Evolutionary conservation across 2,329 filamentous ascomycete species (phyloP).

Genomic region (Colletotrichum acutatum): DNA sequence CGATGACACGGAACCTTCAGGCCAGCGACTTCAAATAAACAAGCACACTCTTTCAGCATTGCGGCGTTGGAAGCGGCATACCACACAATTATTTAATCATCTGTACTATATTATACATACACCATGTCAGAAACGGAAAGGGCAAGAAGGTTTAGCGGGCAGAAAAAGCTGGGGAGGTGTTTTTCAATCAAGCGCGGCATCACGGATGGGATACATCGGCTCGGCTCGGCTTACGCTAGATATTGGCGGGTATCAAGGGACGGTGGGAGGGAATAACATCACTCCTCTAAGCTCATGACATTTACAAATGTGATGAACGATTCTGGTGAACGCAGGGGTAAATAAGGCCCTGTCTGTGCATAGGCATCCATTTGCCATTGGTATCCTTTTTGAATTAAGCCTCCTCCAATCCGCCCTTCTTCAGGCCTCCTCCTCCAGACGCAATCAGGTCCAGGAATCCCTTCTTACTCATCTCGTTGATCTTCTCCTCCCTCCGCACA

Average conservation of each 20-base stretch:
- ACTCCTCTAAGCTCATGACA: slow-evolving; percentile 33
- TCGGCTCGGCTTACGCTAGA: slow-evolving; percentile 32
- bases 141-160: neutral
- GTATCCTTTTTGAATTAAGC: slow-evolving; percentile 49
- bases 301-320: too few relatives aligned
- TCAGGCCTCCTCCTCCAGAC: slow-evolving; percentile 68
- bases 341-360: neutral
- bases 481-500: slow-evolving; percentile 82
- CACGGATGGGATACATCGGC: slow-evolving; percentile 22
- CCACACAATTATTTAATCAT: slow-evolving; percentile 21
- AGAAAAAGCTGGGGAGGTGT: slow-evolving; percentile 8
- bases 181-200: slow-evolving; percentile 27
- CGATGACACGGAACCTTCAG: slow-evolving; percentile 96
- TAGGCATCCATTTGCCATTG: neutral
- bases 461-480: slow-evolving; percentile 97
- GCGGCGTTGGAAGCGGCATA: slow-evolving; percentile 23
- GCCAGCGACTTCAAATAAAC: slow-evolving; percentile 83
- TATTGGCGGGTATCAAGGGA: slow-evolving; percentile 37
- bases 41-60: neutral
- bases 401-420: slow-evolving; percentile 69
- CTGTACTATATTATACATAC: slow-evolving; percentile 34
- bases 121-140: neutral
- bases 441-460: slow-evolving; percentile 93
- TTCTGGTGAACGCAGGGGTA: too few relatives aligned
- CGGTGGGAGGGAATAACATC: slow-evolving; percentile 40